Evolutionary conservation across 805 yeast species (phyloP), one percentile per base, ranked within the genome.

Genomic region (Candida montana): DNA sequence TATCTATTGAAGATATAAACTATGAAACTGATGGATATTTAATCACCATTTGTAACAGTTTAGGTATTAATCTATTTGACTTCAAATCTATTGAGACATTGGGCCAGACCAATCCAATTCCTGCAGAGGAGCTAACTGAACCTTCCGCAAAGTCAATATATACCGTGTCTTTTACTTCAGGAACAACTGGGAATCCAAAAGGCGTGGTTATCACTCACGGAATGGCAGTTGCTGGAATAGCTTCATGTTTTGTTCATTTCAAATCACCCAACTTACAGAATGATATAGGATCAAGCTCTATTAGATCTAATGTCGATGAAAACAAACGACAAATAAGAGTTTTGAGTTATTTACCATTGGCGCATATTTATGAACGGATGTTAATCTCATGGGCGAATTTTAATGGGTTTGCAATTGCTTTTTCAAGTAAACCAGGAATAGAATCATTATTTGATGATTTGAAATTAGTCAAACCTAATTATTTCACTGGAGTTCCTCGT

Each of bases 101-200:
- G 39, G 71, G 68, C 30, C 13, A 33, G 15, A 52, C 40, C 43
- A 49, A 64, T 42, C 61, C 70, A 35, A 69, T 75, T 44, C 42
- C 52, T 50, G 54, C 66, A 1, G 27, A 36, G 3, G 37, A 44
- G 8, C 43, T 40, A 35, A 49, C 53, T 47, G 31, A 46, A 32
- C 71, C 73, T 3, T 50, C 50, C 1, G 70, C 74, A 1, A 64
- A 67, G 6, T 65, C 66, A 27, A 47, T 65, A 4, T 68, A 70
- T 47, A 74, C 83, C n/a, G 71, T 79, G 35, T 74, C 77, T 17
- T 78, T 77, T 55, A 79, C 84, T 5, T 76, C 82, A 0, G 84
- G 84, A n/a, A 79, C 84, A 3, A 76, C 83, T 3, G 82, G 83
- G 3, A 59, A 71, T 24, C 84, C 84, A 29, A 78, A 79, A 56